Evolutionary conservation across 495 filamentous ascomycete species (phyloP).

Genomic region (Penicillium coffeae): DNA sequence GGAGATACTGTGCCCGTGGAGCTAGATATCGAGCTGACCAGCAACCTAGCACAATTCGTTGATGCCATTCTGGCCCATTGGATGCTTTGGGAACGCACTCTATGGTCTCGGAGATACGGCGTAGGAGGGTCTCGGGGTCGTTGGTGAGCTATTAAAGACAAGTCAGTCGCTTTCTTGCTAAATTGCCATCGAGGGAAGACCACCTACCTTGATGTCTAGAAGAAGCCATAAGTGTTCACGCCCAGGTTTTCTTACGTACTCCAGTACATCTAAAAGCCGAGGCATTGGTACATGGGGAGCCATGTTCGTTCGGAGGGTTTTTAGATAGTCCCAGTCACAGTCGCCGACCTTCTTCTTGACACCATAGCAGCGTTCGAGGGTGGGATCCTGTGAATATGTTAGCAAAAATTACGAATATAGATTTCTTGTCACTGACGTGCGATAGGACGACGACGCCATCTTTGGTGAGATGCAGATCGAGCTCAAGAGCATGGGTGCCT

Average conservation of each 20-base stretch:
- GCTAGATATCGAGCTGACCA: conserved; percentile 73
- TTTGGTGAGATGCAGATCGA: conserved; percentile 76
- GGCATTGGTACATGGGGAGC: conserved; percentile 70
- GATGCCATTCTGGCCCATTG: conserved; percentile 55
- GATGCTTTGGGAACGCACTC: conserved; percentile 39
- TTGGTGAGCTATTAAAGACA: conserved; percentile 52
- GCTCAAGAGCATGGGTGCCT: conserved; percentile 80
- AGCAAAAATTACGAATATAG: conserved; percentile 3
- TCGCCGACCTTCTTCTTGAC: conserved; percentile 64
- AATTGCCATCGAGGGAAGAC: neutral
- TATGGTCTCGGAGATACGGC: conserved; percentile 58
- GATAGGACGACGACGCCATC: conserved; percentile 84
- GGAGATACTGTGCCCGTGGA: conserved; percentile 56
- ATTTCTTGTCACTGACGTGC: conserved; percentile 52
- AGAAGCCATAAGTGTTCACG: conserved; percentile 71
- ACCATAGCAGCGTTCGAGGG: conserved; percentile 77
- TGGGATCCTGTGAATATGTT: conserved; percentile 56
- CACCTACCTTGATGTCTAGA: conserved; percentile 77
- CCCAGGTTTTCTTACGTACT: conserved; percentile 59
- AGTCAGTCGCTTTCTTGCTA: neutral
- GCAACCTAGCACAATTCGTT: conserved; percentile 70
- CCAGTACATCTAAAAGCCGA: conserved; percentile 68
- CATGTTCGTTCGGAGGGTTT: conserved; percentile 60
- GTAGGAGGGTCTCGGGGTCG: conserved; percentile 65
- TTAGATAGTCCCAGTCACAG: conserved; percentile 69